Evolutionary conservation across 2,329 filamentous ascomycete species (phyloP).

Genomic region (Aspergillus terreus): DNA sequence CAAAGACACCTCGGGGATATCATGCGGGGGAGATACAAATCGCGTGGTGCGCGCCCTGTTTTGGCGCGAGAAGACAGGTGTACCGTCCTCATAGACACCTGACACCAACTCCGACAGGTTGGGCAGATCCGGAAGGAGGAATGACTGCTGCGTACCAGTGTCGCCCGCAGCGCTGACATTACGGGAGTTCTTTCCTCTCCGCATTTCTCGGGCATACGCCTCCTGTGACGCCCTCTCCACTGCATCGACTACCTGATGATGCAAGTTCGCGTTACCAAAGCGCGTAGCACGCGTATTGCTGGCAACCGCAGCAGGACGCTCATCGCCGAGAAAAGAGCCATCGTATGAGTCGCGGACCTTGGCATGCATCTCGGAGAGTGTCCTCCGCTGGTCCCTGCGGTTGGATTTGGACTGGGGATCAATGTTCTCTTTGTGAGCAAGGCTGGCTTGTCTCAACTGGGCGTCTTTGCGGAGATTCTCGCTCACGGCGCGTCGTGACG

Average conservation of each 20-base stretch:
- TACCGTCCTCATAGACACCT: slow-evolving; percentile 55
- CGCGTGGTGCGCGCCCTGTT: slow-evolving; percentile 50
- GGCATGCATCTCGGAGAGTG: slow-evolving; percentile 55
- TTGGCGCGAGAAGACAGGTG: slow-evolving; percentile 53
- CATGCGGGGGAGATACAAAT: slow-evolving; percentile 48
- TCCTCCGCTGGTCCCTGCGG: slow-evolving; percentile 40
- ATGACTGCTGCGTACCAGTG: slow-evolving; percentile 56
- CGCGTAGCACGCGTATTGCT: slow-evolving; percentile 51
- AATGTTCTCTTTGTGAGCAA: slow-evolving; percentile 40
- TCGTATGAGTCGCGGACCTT: slow-evolving; percentile 52
- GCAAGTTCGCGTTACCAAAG: slow-evolving; percentile 48
- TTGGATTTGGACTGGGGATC: slow-evolving; percentile 35
- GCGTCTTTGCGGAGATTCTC: slow-evolving; percentile 41
- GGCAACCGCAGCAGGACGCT: slow-evolving; percentile 43
- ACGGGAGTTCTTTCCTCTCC: slow-evolving; percentile 23
- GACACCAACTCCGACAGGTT: slow-evolving; percentile 61
- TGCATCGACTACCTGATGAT: slow-evolving; percentile 37
- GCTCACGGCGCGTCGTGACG: slow-evolving; percentile 27
- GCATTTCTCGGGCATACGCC: slow-evolving; percentile 29
- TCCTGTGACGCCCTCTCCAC: slow-evolving; percentile 37
- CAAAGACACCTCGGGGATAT: slow-evolving; percentile 28
- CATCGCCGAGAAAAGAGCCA: slow-evolving; percentile 49
- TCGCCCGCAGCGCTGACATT: slow-evolving; percentile 33
- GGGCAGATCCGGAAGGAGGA: slow-evolving; percentile 58
- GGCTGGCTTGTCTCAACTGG: slow-evolving; percentile 37